These are phyloP conservation scores for Boletus mariae DNA, from an alignment of 1,284 basidiomycete species.

Conservation along the genomic window DNA sequence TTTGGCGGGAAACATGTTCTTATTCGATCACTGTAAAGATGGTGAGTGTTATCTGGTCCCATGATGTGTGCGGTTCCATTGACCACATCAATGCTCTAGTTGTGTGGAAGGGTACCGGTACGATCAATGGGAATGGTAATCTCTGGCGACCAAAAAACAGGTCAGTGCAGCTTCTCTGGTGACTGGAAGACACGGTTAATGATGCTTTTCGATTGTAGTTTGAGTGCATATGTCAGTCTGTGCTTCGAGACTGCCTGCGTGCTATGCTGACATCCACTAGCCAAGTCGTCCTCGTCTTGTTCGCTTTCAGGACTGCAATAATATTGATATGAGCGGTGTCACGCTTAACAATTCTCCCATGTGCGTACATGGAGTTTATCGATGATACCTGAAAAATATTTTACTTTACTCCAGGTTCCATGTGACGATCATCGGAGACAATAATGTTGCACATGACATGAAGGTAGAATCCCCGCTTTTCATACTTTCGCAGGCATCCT, in stretches of 20 bases:
- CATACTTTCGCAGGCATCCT: neutral
- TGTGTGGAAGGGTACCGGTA: slow-evolving; percentile 10
- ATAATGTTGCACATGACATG: slow-evolving; percentile 13
- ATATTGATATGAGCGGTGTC: slow-evolving; percentile 20
- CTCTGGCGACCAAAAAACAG: slow-evolving; percentile 3
- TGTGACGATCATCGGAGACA: slow-evolving; percentile 7
- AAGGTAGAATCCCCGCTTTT: neutral
- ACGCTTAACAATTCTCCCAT: slow-evolving; percentile 6
- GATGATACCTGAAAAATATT: neutral
- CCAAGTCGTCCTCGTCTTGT: slow-evolving; percentile 7
- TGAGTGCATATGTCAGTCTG: slow-evolving; percentile 6
- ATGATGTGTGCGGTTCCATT: neutral
- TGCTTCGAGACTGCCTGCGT: neutral
- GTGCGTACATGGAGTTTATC: slow-evolving; percentile 2
- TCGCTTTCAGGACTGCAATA: slow-evolving; percentile 9
- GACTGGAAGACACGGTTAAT: neutral
- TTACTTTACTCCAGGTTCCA: slow-evolving; percentile 10
- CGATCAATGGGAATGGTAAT: slow-evolving; percentile 12
- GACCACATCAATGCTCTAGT: neutral
- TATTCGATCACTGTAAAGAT: slow-evolving; percentile 3
- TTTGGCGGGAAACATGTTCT: slow-evolving; percentile 1
- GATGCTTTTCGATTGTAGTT: slow-evolving; percentile 2
- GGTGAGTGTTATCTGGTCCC: neutral
- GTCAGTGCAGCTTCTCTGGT: neutral
- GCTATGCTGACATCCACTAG: slow-evolving; percentile 6